Conservation (phyloP, 345 rosid species). For the Brassica juncea region DNA sequence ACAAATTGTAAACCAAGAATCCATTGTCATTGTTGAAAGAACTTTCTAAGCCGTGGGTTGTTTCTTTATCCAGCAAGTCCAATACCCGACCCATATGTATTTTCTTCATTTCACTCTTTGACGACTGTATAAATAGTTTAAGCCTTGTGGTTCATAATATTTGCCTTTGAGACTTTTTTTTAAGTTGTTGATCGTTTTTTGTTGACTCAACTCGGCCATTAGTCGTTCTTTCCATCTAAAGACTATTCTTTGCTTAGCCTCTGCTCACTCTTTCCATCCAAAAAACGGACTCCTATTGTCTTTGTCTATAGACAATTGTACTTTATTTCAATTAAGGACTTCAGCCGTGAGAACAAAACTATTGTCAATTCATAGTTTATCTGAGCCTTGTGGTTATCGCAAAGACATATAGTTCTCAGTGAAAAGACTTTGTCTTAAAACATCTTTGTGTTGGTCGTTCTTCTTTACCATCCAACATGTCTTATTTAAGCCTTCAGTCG, state of each 20-base stretch:
- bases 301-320: neutral
- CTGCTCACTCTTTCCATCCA: neutral
- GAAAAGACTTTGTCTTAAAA: neutral
- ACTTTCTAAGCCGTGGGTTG: neutral
- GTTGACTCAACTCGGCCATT: neutral
- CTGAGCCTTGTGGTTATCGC: neutral
- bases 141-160: neutral
- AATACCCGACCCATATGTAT: neutral
- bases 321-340: neutral
- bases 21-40: too few species aligned
- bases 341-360: neutral
- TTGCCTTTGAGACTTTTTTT: neutral
- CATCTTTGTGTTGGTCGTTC: neutral
- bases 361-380: neutral
- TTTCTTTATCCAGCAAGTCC: neutral
- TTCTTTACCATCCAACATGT: neutral
- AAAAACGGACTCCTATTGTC: neutral
- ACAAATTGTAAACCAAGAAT: too few species aligned
- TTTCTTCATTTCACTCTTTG: neutral
- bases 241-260: neutral
- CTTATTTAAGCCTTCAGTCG: neutral
- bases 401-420: neutral
- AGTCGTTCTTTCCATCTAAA: neutral
- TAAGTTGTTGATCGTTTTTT: neutral
- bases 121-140: too few species aligned